phyloP scores from a whole-genome alignment of 148 eudicot species.

The Persicaria tinctoria region DNA sequence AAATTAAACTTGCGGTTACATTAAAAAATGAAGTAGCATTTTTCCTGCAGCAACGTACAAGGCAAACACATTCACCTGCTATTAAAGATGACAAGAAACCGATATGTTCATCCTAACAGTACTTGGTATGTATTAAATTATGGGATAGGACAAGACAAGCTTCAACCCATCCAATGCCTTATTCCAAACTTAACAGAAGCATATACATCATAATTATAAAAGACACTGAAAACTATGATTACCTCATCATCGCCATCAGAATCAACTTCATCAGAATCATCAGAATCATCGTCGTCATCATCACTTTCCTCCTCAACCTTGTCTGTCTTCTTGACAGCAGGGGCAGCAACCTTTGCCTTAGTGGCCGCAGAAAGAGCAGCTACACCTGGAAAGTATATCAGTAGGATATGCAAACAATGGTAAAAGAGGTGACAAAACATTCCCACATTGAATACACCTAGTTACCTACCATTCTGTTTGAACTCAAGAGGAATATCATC shows the following conservation, averaged over 20 bases:
- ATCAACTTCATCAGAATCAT: conserved; percentile 25
- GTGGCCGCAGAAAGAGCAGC: conserved; percentile 17
- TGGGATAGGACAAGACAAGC: not conserved
- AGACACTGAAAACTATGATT: not conserved
- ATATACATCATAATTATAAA: not conserved
- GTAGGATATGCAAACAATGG: not conserved
- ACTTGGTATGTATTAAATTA: no score
- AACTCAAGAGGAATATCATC: conserved; percentile 14
- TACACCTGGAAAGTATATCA: conserved; percentile 15
- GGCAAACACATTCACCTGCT: no score
- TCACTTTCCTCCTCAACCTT: conserved; percentile 25
- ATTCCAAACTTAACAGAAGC: not conserved
- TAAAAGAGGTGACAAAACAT: not conserved
- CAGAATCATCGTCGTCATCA: conserved; percentile 21
- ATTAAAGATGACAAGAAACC: no score
- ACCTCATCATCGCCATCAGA: conserved; percentile 26
- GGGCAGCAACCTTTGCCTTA: conserved; percentile 22
- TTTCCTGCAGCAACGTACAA: no score
- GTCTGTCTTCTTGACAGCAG: conserved; percentile 24
- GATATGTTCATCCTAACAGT: no score
- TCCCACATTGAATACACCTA: not conserved
- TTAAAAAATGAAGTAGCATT: not conserved
- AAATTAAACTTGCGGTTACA: not conserved
- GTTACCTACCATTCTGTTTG: conserved; percentile 26
- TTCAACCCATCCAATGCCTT: not conserved